Evolutionary conservation across 805 yeast genomes (phyloP).

Genomic region (Yarrowia hollandica): DNA sequence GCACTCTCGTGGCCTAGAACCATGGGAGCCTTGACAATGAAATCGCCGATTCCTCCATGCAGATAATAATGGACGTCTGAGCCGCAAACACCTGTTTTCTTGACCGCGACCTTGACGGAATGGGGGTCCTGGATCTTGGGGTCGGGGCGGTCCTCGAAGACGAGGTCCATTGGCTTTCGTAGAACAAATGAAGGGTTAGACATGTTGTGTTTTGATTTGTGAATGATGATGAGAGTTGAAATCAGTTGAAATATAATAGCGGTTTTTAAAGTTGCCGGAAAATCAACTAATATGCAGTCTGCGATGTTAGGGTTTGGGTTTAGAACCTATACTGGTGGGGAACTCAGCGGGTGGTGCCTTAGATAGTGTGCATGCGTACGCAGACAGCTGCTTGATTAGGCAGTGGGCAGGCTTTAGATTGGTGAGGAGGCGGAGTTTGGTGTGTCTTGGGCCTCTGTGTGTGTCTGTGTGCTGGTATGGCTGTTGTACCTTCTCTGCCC

Average conservation of each 20-base stretch:
- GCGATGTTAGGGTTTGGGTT: conserved; percentile 25
- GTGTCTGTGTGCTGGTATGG: no score
- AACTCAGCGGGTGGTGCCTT: background rate
- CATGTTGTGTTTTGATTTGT: background rate
- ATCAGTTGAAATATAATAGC: background rate
- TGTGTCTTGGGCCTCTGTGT: no score
- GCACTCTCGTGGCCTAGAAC: conserved; percentile 87
- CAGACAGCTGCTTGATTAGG: background rate
- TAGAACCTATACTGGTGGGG: background rate
- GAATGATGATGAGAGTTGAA: background rate
- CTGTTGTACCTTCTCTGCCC: no score
- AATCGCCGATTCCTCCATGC: conserved; percentile 77
- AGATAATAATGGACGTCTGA: conserved; percentile 81
- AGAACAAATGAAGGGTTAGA: conserved; percentile 59
- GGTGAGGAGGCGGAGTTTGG: no score
- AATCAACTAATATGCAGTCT: background rate
- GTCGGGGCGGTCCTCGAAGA: conserved; percentile 64
- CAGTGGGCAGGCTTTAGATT: no score
- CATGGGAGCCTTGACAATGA: conserved; percentile 74
- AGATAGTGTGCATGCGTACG: background rate
- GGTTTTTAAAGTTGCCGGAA: background rate
- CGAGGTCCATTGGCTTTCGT: conserved; percentile 60
- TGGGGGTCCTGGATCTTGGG: conserved; percentile 64
- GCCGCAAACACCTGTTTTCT: conserved; percentile 87
- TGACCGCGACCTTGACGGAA: conserved; percentile 71